phyloP scores from a whole-genome alignment of 257 asterid species.

The Solanum phureja region DNA sequence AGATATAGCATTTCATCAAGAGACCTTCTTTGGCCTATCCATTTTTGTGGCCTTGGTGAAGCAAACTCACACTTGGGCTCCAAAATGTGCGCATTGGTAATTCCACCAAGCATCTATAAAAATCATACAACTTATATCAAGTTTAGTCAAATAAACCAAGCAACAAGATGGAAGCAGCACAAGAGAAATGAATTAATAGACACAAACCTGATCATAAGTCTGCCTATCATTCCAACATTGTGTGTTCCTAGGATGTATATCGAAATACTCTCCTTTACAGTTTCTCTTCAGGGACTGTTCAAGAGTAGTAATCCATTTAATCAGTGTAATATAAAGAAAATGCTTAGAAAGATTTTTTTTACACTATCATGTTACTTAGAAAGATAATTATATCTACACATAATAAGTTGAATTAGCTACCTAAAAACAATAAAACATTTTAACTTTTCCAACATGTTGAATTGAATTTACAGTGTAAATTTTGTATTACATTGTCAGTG shows the following conservation, averaged over 20 bases:
- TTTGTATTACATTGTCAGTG: neutral
- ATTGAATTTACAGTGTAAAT: neutral
- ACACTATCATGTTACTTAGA: neutral
- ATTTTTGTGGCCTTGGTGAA: neutral
- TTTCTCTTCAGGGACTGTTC: slow-evolving; percentile 11
- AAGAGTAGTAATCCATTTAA: neutral
- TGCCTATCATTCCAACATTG: neutral
- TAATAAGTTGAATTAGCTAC: neutral
- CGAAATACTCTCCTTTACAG: slow-evolving; percentile 5
- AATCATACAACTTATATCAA: neutral
- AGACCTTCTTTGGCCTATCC: neutral
- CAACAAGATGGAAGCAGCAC: neutral
- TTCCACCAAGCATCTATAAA: neutral
- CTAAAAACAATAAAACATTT: neutral
- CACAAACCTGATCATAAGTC: slow-evolving; percentile 9
- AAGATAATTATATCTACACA: neutral
- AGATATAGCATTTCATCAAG: slow-evolving; percentile 5
- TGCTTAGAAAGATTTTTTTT: neutral
- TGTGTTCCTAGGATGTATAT: neutral
- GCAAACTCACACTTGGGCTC: slow-evolving; percentile 9
- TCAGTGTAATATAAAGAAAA: neutral
- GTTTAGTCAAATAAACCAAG: neutral
- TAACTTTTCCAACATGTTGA: neutral
- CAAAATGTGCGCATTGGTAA: neutral
- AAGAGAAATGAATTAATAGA: neutral